Evolutionary conservation across 2,329 filamentous ascomycete species (phyloP), one percentile per base, ranked within the genome.

Genomic region (Aspergillus ochraceoroseus): DNA sequence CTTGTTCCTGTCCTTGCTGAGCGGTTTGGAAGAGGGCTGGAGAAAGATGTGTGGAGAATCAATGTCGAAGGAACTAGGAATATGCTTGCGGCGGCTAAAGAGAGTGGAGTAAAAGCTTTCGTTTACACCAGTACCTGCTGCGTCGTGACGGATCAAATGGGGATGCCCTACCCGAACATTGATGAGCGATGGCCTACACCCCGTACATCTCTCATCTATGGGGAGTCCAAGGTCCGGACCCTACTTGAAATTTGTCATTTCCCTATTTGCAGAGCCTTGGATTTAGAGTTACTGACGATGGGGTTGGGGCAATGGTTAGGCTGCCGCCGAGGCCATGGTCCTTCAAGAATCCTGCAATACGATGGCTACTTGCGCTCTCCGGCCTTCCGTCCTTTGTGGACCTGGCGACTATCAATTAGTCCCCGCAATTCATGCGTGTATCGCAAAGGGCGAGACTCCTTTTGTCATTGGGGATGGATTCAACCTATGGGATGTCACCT

Each of bases 111-210:
- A 27, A 66, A 63, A 36, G 70, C 64, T 1, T 69, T 80, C 30
- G 66, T 80, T 32, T 78, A 75, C 51, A 80, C 76, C 19, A 76
- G 73, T 53, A 73, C 66, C 52, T 73, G 73, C 42, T 76, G 75
- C 19, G 73, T 73, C 6, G 58, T 78, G 23, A 67, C 70, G 3
- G 76, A 80, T 55, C 70, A 79, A 38, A 57, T 65, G 54, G 53
- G 47, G 22, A 44, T 52, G 20, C 42, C 57, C 8, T 63, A 64
- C 45, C 51, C 50, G 5, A 67, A 68, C 37, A 63, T 68, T 42
- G 58, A 66, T 30, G 65, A 68, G 49, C 41, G 44, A 27, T 68
- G 65, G 65, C 66, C 62, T 9, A 62, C 57, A 7, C 57, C 64
- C n/a, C 43, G 42, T 22, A 55, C 43, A 26, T 68, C 63, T 7